Percentiles rank a stretch among this genome's conserved stretches.
These are phyloP conservation scores for Paramecium tetraurelia DNA, from an alignment of 73 alveolate species.

Conservation along the genomic window DNA sequence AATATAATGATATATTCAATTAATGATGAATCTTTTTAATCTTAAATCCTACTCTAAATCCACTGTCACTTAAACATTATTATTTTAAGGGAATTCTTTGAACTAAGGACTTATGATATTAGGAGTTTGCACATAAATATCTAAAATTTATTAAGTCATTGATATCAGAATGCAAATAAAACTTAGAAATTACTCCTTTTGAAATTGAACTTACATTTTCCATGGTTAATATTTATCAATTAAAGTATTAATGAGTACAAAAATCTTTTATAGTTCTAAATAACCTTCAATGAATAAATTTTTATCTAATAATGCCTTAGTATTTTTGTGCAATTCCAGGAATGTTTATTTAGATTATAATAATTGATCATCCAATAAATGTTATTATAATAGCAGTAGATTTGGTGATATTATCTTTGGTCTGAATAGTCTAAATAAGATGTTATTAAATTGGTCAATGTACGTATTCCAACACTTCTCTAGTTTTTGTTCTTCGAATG, in stretches of 20 bases:
- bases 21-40: neutral
- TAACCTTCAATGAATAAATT: neutral
- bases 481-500: conserved; percentile 53
- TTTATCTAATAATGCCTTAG: neutral
- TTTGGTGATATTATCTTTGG: conserved; percentile 36
- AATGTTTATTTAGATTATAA: neutral
- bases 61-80: neutral
- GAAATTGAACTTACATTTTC: neutral
- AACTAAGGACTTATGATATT: neutral
- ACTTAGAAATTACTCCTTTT: neutral
- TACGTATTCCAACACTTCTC: conserved; percentile 28
- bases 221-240: neutral
- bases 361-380: neutral
- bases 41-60: neutral
- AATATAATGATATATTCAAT: conserved; percentile 25
- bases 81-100: neutral
- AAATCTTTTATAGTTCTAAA: neutral
- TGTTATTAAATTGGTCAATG: conserved; percentile 29
- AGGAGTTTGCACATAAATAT: neutral
- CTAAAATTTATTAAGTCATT: neutral
- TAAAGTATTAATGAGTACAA: neutral
- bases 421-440: neutral
- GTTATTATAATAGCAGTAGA: neutral
- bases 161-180: neutral
- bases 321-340: neutral